Evolutionary conservation across 139 green algal genomes (phyloP), one percentile per base, ranked within the genome.

Genomic region (Micractinium conductrix): DNA sequence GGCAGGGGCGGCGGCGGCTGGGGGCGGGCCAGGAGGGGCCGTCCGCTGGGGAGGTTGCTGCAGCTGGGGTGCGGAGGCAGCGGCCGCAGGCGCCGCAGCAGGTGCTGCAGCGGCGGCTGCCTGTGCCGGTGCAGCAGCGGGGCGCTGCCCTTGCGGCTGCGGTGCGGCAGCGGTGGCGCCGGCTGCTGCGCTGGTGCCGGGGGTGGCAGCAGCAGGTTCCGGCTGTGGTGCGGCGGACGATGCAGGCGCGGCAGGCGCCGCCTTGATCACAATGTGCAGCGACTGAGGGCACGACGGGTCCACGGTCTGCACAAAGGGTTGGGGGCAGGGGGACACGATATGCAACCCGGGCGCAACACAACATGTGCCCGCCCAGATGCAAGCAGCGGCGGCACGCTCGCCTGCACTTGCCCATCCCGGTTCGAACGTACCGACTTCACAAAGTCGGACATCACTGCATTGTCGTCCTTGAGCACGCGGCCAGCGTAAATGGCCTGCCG

Each of bases 401-500:
- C n/a, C n/a, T n/a, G n/a, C n/a, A n/a, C n/a, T n/a, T n/a, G n/a
- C n/a, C n/a, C n/a, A n/a, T n/a, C n/a, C n/a, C n/a, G n/a, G n/a
- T n/a, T n/a, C n/a, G n/a, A n/a, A n/a, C n/a, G n/a, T n/a, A 89
- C 85, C 74, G 80, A 58, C 22, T 65, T 38, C 1, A 91, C 28
- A 33, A 91, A 80, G 17, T 65, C 37, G 4, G 74, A 82, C 16
- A 91, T 73, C 35, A 70, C 35, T 3, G 50, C 65, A n/a, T 79
- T 65, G 26, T 91, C 74, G 12, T 93, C 84, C 78, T 92, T 93
- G 2, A 95, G 83, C 24, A 95, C 92, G 70, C 89, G 92, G 38
- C 92, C 92, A 4, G 70, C 92, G 73, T 93, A 94, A 0, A 95
- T 93, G 21, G 94, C 74, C 91, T 95, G 92, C 75, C 70, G 67